Percentiles rank a stretch among this genome's conserved stretches.
Evolutionary conservation across 352 stramenopile genomes (phyloP).

Genomic region (Globisporangium lucens): DNA sequence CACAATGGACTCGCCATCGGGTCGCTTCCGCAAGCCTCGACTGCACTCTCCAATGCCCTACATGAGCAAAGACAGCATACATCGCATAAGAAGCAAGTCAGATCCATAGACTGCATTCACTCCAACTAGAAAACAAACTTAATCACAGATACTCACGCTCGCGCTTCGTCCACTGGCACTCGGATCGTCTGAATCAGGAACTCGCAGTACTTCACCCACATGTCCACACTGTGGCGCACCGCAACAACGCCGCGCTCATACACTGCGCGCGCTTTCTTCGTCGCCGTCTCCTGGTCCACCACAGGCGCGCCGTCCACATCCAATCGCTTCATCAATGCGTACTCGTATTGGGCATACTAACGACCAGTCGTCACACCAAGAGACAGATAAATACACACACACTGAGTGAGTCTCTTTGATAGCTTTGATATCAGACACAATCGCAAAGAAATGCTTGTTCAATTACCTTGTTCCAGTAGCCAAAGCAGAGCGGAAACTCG

Average conservation of each 20-base stretch:
- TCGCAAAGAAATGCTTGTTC: background rate
- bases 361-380: background rate
- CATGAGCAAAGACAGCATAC: background rate
- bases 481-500: constrained; percentile 81
- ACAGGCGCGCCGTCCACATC: constrained; percentile 37
- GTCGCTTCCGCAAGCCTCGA: constrained; percentile 59
- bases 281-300: constrained; percentile 40
- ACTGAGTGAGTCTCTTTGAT: background rate
- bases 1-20: constrained; percentile 66
- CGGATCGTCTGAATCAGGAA: constrained; percentile 65
- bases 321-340: constrained; percentile 29
- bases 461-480: constrained; percentile 84
- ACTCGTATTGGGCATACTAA: constrained; percentile 75
- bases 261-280: constrained; percentile 44
- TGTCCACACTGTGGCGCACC: constrained; percentile 69
- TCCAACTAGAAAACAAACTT: background rate
- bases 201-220: constrained; percentile 85
- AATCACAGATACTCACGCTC: constrained; percentile 32
- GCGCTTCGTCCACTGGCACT: constrained; percentile 58
- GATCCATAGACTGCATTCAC: background rate
- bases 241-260: constrained; percentile 71
- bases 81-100: background rate
- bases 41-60: constrained; percentile 53
- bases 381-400: background rate
- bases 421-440: background rate